Conservation (phyloP, 2,329 filamentous ascomycete genomes). For the Remersonia thermophila region DNA sequence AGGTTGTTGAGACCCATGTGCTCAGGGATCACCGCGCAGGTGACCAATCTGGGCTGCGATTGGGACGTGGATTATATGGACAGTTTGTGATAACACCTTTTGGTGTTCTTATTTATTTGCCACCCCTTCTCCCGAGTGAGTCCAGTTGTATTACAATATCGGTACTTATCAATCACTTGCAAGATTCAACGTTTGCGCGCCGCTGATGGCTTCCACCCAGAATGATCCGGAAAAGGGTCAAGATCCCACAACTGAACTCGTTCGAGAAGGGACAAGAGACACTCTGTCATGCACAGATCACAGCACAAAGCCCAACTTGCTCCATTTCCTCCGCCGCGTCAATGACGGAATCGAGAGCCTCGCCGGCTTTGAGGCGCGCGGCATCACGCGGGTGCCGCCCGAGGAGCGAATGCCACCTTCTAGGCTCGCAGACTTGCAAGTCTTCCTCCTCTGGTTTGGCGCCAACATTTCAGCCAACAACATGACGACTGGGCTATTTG, state of each 20-base stretch:
- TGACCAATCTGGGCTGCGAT: too few species aligned
- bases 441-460: conserved; percentile 32
- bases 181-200: too few species aligned
- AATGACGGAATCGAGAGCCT: conserved; percentile 22
- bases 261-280: background rate
- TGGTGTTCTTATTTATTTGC: too few species aligned
- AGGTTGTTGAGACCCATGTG: too few species aligned
- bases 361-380: conserved; percentile 28
- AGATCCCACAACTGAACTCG: background rate
- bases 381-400: conserved; percentile 27
- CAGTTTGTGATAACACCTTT: too few species aligned
- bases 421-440: conserved; percentile 24
- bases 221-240: conserved; percentile 1
- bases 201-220: background rate
- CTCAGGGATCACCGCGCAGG: too few species aligned
- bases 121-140: too few species aligned
- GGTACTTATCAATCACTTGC: too few species aligned
- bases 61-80: too few species aligned
- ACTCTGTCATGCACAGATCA: background rate
- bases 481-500: conserved; percentile 22
- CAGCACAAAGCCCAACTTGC: conserved; percentile 4
- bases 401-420: conserved; percentile 25
- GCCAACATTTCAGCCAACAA: conserved; percentile 34
- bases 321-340: conserved; percentile 8
- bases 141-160: too few species aligned